Conservation (phyloP, 2,329 filamentous ascomycete genomes). For the Pezizomycotina sp. region DNA sequence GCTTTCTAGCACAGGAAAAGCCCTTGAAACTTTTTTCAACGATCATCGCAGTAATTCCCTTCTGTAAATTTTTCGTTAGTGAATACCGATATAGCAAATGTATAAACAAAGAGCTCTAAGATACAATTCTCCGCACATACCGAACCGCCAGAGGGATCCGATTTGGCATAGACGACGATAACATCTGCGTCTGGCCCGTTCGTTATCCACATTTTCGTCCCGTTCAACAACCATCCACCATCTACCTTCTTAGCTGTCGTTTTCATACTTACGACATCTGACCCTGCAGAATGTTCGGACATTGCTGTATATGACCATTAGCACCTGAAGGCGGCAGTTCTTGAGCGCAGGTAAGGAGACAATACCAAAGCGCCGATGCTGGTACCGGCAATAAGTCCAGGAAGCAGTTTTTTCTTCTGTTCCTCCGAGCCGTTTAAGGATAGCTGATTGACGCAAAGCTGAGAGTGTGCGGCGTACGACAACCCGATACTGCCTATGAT, state of each 20-base stretch:
- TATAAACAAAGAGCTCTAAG: no score
- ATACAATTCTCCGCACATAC: no score
- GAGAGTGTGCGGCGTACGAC: slow-evolving; percentile 88
- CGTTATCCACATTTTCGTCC: slow-evolving; percentile 98
- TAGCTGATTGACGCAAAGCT: slow-evolving; percentile 91
- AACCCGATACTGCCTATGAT: slow-evolving; percentile 50
- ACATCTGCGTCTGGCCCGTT: slow-evolving; percentile 88
- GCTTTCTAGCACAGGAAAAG: slow-evolving; percentile 74
- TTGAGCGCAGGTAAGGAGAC: no score
- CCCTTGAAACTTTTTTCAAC: slow-evolving; percentile 54
- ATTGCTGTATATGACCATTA: slow-evolving; percentile 54
- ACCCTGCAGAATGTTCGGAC: slow-evolving; percentile 80
- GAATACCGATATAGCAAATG: no score
- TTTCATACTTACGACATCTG: slow-evolving; percentile 92
- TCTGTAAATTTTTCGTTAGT: slow-evolving; percentile 28
- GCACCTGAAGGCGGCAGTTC: no score
- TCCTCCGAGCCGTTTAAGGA: slow-evolving; percentile 67
- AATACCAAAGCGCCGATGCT: slow-evolving; percentile 54
- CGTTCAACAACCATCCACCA: slow-evolving; percentile 71
- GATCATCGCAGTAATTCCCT: slow-evolving; percentile 89
- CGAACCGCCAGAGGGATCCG: slow-evolving; percentile 57
- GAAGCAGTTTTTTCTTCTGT: slow-evolving; percentile 69
- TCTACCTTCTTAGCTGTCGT: slow-evolving; percentile 60
- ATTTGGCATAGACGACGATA: slow-evolving; percentile 95
- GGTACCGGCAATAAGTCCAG: slow-evolving; percentile 62